phyloP scores from a whole-genome alignment of 75 land plant species.

The Sequoia sempervirens region DNA sequence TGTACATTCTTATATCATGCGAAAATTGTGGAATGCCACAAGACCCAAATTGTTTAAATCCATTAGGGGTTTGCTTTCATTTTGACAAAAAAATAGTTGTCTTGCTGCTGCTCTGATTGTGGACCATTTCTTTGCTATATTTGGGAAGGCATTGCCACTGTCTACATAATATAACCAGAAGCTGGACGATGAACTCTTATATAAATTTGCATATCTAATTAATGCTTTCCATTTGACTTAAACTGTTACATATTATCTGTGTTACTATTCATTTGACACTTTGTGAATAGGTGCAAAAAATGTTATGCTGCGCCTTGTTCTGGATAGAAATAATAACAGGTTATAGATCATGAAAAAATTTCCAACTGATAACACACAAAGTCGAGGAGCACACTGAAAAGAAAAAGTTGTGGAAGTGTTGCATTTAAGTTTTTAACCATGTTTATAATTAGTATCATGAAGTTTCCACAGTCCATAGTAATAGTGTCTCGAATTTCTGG shows the following conservation, averaged over 20 bases:
- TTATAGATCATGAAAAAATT: not conserved
- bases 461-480: no score
- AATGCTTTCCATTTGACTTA: not conserved
- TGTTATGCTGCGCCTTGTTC: no score
- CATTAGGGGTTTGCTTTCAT: not conserved
- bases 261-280: not conserved
- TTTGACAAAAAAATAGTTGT: no score
- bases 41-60: not conserved
- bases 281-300: not conserved
- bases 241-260: no score
- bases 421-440: no score
- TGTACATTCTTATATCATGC: not conserved
- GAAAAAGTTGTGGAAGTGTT: no score
- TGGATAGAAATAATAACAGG: no score
- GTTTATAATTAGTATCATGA: no score
- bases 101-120: not conserved
- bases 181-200: not conserved
- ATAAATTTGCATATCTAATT: not conserved
- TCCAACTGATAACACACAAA: no score
- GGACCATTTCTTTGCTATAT: not conserved
- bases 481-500: no score
- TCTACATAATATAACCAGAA: not conserved
- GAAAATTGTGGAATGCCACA: not conserved
- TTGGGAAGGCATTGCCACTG: not conserved
- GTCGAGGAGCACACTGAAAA: not conserved